Percentiles rank a stretch among this genome's conserved stretches.
Evolutionary conservation across 83 land plant genomes (phyloP).

Genomic region (Thuja plicata): DNA sequence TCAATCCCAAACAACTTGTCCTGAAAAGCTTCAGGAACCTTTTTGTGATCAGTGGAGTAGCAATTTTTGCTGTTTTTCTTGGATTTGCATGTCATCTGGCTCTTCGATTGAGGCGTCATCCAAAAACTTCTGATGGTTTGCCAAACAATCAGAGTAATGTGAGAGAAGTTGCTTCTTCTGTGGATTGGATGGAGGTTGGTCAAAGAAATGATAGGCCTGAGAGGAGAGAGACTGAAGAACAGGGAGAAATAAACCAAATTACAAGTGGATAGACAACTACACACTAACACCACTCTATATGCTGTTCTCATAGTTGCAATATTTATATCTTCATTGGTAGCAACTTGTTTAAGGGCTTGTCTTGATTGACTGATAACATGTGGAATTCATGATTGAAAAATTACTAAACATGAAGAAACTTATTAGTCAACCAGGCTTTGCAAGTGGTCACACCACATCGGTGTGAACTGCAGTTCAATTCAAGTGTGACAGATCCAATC

Average conservation of each 20-base stretch:
- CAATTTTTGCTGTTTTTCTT: constrained; percentile 10
- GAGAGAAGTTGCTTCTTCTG: constrained; percentile 32
- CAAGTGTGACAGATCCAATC: not conserved
- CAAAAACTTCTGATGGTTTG: not conserved
- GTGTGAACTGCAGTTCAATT: not conserved
- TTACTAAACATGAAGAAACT: not conserved
- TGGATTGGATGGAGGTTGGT: constrained; percentile 32
- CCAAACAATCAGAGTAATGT: constrained; percentile 15
- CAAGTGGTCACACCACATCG: not conserved
- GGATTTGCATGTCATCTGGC: constrained; percentile 12
- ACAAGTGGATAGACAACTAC: not conserved
- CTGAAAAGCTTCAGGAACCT: constrained; percentile 33
- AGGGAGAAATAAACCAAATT: not conserved
- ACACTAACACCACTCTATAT: not conserved
- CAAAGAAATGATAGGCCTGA: not conserved
- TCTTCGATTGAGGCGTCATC: constrained; percentile 22
- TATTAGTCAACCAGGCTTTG: not conserved
- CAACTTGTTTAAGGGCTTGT: not conserved
- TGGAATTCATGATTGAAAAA: not conserved
- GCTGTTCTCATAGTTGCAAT: not conserved
- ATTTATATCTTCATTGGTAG: not conserved
- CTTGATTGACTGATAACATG: not conserved
- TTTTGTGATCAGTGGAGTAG: constrained; percentile 26
- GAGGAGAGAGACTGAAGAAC: not conserved
- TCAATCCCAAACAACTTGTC: constrained; percentile 17